Evolutionary conservation across 108 stramenopile species (phyloP).

Genomic region (Skeletonema marinoi): DNA sequence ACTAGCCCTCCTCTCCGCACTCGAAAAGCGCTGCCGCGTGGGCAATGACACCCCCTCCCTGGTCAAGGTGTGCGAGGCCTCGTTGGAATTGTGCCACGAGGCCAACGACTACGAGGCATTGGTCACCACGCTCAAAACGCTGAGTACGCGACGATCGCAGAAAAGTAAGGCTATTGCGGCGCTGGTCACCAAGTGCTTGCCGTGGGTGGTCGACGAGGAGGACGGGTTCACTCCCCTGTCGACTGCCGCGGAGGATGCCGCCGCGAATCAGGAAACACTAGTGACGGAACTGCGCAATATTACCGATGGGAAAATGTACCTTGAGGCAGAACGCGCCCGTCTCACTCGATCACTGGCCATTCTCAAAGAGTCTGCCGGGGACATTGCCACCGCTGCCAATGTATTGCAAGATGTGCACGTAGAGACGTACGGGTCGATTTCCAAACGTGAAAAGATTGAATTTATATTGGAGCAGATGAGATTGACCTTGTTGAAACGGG

Average conservation of each 20-base stretch:
- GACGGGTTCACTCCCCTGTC: conserved; percentile 59
- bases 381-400: conserved; percentile 84
- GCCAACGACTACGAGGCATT: conserved; percentile 60
- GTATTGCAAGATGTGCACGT: conserved; percentile 98
- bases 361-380: conserved; percentile 85
- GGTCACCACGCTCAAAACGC: conserved; percentile 63
- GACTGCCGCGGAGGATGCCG: not conserved
- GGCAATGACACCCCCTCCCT: conserved; percentile 85
- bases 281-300: conserved; percentile 91
- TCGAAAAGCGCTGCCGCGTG: conserved; percentile 86
- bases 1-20: conserved; percentile 69
- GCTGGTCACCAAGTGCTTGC: conserved; percentile 66
- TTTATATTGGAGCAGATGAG: conserved; percentile 99
- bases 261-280: conserved; percentile 60
- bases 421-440: conserved; percentile 97
- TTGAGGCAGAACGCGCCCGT: conserved; percentile 95
- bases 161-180: conserved; percentile 76
- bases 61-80: conserved; percentile 70
- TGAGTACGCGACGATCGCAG: conserved; percentile 78
- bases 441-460: conserved; percentile 97
- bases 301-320: conserved; percentile 96
- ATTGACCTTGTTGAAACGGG: conserved; percentile 90
- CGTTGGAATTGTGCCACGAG: conserved; percentile 63
- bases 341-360: conserved; percentile 84
- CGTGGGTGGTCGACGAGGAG: conserved; percentile 66